phyloP scores from a whole-genome alignment of 192 early-diverging fungal species.

The Globomyces pollinis-pini region DNA sequence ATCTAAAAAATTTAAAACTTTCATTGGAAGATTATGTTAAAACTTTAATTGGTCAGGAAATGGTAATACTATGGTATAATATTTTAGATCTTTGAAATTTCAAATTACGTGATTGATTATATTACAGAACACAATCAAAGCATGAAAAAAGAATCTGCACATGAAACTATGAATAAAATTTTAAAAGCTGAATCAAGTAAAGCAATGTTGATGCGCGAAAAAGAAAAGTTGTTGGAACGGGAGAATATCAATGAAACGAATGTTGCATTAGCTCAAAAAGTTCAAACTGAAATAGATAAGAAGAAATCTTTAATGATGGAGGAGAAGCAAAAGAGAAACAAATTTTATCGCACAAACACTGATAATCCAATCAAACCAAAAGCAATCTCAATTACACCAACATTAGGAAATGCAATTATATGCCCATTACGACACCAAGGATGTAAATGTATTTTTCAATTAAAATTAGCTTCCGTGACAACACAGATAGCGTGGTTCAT shows the following conservation, averaged over 20 bases:
- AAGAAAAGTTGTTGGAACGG: not conserved
- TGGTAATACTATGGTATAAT: not conserved
- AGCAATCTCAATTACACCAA: not conserved
- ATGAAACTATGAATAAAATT: not conserved
- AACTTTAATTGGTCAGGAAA: not conserved
- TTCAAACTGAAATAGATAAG: conserved; percentile 1
- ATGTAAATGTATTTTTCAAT: too few relatives aligned
- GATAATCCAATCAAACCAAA: not conserved
- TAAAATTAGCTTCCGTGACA: too few relatives aligned
- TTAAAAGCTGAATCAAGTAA: conserved; percentile 3
- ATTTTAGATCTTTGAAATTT: conserved; percentile 6
- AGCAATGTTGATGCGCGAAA: not conserved
- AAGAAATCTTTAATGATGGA: not conserved
- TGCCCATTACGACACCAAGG: not conserved
- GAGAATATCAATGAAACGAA: not conserved
- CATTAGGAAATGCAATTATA: not conserved
- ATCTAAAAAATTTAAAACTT: not conserved
- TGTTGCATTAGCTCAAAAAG: not conserved
- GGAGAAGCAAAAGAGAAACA: conserved; percentile 3
- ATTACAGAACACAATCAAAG: not conserved
- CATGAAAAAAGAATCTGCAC: conserved; percentile 1
- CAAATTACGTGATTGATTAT: conserved; percentile 1
- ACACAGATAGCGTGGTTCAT: not conserved
- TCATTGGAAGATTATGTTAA: not conserved
- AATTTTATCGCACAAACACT: not conserved